Evolutionary conservation across 371 early-diverging fungal species (phyloP).

Genomic region (Haplosporangium sp.): DNA sequence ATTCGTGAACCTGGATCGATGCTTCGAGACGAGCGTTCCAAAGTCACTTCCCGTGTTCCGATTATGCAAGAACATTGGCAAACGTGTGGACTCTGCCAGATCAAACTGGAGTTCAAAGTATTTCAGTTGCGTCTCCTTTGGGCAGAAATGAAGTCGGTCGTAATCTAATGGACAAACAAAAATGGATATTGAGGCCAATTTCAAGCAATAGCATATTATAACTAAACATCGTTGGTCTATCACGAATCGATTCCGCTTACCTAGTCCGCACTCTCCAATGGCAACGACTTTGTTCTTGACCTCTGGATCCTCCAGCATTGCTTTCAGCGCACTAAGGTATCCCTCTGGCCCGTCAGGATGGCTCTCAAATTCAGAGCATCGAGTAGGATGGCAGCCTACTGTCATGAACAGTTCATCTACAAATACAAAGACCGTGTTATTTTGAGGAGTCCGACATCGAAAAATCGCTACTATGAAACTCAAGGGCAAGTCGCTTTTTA

Average conservation of each 20-base stretch:
- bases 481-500: neutral
- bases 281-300: conserved; percentile 76
- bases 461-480: neutral
- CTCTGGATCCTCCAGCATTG: conserved; percentile 55
- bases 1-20: conserved; percentile 72
- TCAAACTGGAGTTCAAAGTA: conserved; percentile 87
- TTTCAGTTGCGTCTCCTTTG: conserved; percentile 77
- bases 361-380: conserved; percentile 77
- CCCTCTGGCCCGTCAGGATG: conserved; percentile 66
- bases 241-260: conserved; percentile 34
- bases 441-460: neutral
- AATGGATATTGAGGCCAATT: no score
- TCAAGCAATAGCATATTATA: neutral
- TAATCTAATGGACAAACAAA: conserved; percentile 68
- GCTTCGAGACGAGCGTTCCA: conserved; percentile 63
- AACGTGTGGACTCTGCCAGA: conserved; percentile 75
- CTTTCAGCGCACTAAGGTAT: conserved; percentile 66
- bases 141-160: conserved; percentile 88
- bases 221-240: no score
- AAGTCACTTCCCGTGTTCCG: conserved; percentile 75
- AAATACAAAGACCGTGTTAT: neutral
- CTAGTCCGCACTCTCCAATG: conserved; percentile 92
- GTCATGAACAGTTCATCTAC: conserved; percentile 72
- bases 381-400: conserved; percentile 92
- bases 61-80: conserved; percentile 93